Percentiles rank a stretch among this genome's conserved stretches.
phyloP scores from a whole-genome alignment of 2,329 filamentous ascomycete genomes.

The Neurospora sp. region DNA sequence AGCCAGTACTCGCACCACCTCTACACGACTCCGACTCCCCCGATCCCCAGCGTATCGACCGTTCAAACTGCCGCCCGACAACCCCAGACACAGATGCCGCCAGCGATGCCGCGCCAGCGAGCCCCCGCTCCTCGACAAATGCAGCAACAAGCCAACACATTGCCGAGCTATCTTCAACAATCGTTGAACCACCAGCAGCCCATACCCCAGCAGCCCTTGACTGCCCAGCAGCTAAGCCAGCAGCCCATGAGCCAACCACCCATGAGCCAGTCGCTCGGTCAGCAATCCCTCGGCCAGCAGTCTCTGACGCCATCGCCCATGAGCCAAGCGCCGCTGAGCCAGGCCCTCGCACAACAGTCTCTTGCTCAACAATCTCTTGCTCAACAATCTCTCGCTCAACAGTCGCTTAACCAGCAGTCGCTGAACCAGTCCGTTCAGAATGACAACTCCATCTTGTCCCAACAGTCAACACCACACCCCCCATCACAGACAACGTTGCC shows the following conservation, averaged over 20 bases:
- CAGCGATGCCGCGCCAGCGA: slow-evolving; percentile 37
- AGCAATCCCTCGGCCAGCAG: slow-evolving; percentile 12
- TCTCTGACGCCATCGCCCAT: slow-evolving; percentile 20
- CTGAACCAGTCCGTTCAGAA: slow-evolving; percentile 33
- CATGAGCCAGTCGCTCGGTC: slow-evolving; percentile 13
- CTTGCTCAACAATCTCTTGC: slow-evolving; percentile 1
- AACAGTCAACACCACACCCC: slow-evolving; percentile 28
- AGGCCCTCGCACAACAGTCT: slow-evolving; percentile 5
- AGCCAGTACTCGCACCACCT: slow-evolving; percentile 42
- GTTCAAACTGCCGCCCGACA: slow-evolving; percentile 34
- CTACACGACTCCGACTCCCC: slow-evolving; percentile 38
- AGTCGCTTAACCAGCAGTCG: slow-evolving; percentile 17
- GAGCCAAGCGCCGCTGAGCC: slow-evolving; percentile 21
- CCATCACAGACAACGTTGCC: slow-evolving; percentile 20
- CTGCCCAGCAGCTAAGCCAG: slow-evolving; percentile 21
- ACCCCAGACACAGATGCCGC: slow-evolving; percentile 36
- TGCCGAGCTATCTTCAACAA: slow-evolving; percentile 26
- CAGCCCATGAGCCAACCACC: slow-evolving; percentile 19
- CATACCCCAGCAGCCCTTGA: slow-evolving; percentile 20
- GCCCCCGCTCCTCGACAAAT: slow-evolving; percentile 36
- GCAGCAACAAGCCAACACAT: slow-evolving; percentile 26
- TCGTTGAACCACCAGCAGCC: slow-evolving; percentile 25
- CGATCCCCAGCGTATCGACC: slow-evolving; percentile 37
- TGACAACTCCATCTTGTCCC: slow-evolving; percentile 31
- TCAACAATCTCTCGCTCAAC: slow-evolving; percentile 6